These are phyloP conservation scores for Mortierella antarctica DNA, from an alignment of 192 early-diverging fungal genomes.

Conservation along the genomic window DNA sequence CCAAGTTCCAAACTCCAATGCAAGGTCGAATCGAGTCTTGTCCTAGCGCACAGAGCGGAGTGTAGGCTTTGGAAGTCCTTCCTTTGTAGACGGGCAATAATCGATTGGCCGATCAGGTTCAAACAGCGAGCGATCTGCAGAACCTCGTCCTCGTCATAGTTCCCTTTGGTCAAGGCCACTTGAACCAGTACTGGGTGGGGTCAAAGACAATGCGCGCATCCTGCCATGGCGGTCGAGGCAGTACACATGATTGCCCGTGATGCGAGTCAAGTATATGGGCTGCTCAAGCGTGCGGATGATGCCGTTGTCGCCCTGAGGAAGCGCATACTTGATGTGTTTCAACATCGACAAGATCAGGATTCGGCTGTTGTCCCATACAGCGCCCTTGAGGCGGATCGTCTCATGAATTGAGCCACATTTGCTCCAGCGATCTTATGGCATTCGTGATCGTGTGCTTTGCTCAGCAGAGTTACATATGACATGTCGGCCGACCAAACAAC, in stretches of 20 bases:
- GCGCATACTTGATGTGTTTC: slow-evolving; percentile 98
- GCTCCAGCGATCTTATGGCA: slow-evolving; percentile 89
- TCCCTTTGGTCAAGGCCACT: slow-evolving; percentile 87
- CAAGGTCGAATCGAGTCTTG: slow-evolving; percentile 95
- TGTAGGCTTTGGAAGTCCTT: slow-evolving; percentile 98
- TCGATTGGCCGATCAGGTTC: slow-evolving; percentile 97
- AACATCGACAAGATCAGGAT: slow-evolving; percentile 96
- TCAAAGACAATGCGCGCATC: slow-evolving; percentile 89
- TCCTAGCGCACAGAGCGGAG: slow-evolving; percentile 98
- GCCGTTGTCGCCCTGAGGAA: slow-evolving; percentile 95
- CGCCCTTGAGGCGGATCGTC: slow-evolving; percentile 98
- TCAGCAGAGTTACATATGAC: slow-evolving; percentile 87
- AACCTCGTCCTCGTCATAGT: slow-evolving; percentile 98
- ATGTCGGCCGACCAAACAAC: slow-evolving; percentile 94
- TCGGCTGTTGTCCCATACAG: slow-evolving; percentile 92
- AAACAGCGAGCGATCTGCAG: slow-evolving; percentile 95
- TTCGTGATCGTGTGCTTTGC: slow-evolving; percentile 98
- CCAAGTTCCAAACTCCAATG: slow-evolving; percentile 95
- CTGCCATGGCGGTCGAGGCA: slow-evolving; percentile 93
- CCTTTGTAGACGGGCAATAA: slow-evolving; percentile 99
- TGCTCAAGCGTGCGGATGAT: slow-evolving; percentile 97
- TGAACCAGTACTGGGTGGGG: slow-evolving; percentile 99
- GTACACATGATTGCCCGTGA: slow-evolving; percentile 87
- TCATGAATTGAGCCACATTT: slow-evolving; percentile 93
- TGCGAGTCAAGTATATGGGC: slow-evolving; percentile 90